Conservation (phyloP, 192 early-diverging fungal genomes). For the Entophlyctis luteolus region DNA sequence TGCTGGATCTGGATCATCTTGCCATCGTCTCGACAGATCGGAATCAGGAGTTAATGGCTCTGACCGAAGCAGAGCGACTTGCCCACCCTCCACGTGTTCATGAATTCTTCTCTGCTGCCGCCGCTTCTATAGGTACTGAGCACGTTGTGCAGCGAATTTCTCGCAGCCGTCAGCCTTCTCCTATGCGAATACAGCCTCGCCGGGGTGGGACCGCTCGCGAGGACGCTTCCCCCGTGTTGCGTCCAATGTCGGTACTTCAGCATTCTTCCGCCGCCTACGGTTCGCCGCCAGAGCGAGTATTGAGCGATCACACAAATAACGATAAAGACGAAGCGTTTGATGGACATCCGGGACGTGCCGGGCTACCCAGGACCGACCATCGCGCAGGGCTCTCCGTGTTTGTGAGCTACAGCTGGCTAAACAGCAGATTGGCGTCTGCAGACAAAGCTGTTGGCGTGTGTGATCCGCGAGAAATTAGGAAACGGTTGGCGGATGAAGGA, state of each 20-base stretch:
- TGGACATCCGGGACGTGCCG: background rate
- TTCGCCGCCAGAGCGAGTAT: background rate
- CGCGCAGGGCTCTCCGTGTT: constrained; percentile 4
- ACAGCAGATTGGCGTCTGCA: background rate
- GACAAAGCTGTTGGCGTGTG: background rate
- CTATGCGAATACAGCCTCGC: too few relatives aligned
- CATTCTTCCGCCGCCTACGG: background rate
- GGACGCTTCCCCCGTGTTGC: background rate
- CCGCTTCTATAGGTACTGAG: background rate
- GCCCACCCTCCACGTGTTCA: background rate
- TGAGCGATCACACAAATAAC: background rate
- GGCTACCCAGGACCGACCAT: background rate
- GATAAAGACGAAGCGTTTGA: background rate
- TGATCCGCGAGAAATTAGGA: constrained; percentile 14
- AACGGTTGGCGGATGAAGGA: background rate
- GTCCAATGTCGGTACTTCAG: background rate
- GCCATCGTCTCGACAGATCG: background rate
- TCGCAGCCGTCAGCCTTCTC: too few relatives aligned
- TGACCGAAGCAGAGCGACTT: background rate
- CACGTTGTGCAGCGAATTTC: too few relatives aligned
- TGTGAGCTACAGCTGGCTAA: constrained; percentile 18
- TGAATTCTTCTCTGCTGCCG: too few relatives aligned
- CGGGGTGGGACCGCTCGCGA: background rate
- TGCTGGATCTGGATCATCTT: background rate
- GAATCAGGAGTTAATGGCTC: constrained; percentile 6